Base-by-base conservation (phyloP, 2,329 filamentous ascomycete species). In the Colletotrichum siamense region DNA sequence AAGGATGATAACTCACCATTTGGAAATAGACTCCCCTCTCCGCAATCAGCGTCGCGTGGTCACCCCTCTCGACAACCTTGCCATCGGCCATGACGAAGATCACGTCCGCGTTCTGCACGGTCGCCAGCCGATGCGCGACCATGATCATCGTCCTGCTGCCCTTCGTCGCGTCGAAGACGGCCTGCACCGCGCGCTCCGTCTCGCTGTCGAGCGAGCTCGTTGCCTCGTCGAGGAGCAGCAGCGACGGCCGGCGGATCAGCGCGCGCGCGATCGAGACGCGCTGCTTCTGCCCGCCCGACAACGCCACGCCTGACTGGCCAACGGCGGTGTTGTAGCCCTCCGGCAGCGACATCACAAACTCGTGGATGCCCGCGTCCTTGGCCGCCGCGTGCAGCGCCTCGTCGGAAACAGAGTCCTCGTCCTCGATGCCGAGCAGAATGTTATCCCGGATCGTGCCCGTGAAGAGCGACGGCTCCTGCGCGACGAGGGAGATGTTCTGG, bases 331-430 rank as follows among this genome's bases (percentile, higher is more conserved):
- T 75, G 83, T 96, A 96, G 2, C 94, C 93, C 0, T 89, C 84
- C 9, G 94, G 91, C 0, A 98, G 88, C 10, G 90, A 92, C 30
- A 84, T 82, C 76, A 97, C 91, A 82, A 96, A 96, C 2, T 94
- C 91, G 79, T 95, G 90, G 77, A 96, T 93, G 0, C 92, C 91
- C 1, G 91, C 91, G 39, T 87, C 84, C 1, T 87, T 86, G 13
- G 71, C 71, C 5, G 75, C 75, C 7, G 49, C 49, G 18, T 77
- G 67, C 9, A 77, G 10, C 2, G 61, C 71, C 16, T 74, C 75
- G 26, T 77, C 75, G 1, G 61, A 57, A 1, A 70, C 73, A 12
- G 78, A 69, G 5, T 71, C 30, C 8, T 79, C 68, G 30, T 80
- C 69, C 6, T 73, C 73, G 13, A 75, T 44, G 8, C 80, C 79